Evolutionary conservation across 2,329 filamentous ascomycete genomes (phyloP).

Genomic region (Colletotrichum sublineola): DNA sequence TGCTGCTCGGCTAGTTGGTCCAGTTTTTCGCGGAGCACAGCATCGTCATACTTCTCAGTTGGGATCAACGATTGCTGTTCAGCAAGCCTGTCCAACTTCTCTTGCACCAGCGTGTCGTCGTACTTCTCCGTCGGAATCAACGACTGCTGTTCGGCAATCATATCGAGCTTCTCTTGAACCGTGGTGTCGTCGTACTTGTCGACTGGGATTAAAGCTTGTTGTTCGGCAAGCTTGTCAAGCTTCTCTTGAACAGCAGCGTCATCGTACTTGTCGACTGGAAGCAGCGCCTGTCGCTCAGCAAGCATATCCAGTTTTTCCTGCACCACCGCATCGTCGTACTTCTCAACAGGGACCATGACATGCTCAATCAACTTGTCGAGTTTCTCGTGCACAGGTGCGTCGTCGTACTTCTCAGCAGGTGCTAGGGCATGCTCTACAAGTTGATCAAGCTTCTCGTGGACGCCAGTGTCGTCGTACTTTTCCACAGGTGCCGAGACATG

Average conservation of each 20-base stretch:
- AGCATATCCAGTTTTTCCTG: slow-evolving; percentile 72
- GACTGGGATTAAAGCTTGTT: slow-evolving; percentile 57
- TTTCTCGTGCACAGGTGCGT: slow-evolving; percentile 24
- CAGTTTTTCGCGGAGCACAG: slow-evolving; percentile 16
- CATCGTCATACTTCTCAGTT: slow-evolving; percentile 26
- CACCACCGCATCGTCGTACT: slow-evolving; percentile 56
- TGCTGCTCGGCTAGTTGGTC: slow-evolving; percentile 33
- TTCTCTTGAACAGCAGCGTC: slow-evolving; percentile 47
- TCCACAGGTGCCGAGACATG: slow-evolving; percentile 30
- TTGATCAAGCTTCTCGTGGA: slow-evolving; percentile 49
- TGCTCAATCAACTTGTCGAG: slow-evolving; percentile 35
- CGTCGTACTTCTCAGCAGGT: slow-evolving; percentile 34
- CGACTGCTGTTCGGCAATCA: slow-evolving; percentile 61
- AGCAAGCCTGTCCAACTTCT: slow-evolving; percentile 27
- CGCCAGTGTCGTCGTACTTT: slow-evolving; percentile 45
- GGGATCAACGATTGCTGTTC: slow-evolving; percentile 60
- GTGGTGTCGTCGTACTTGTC: slow-evolving; percentile 30
- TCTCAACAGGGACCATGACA: slow-evolving; percentile 32
- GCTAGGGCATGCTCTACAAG: slow-evolving; percentile 71
- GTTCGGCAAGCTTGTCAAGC: slow-evolving; percentile 65
- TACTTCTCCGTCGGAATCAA: slow-evolving; percentile 25
- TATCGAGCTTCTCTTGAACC: slow-evolving; percentile 29
- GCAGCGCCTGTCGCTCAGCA: slow-evolving; percentile 13
- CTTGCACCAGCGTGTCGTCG: slow-evolving; percentile 21
- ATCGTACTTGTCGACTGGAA: slow-evolving; percentile 45